phyloP scores from a whole-genome alignment of 345 rosid genomes.

The Aquilaria yunnanensis region DNA sequence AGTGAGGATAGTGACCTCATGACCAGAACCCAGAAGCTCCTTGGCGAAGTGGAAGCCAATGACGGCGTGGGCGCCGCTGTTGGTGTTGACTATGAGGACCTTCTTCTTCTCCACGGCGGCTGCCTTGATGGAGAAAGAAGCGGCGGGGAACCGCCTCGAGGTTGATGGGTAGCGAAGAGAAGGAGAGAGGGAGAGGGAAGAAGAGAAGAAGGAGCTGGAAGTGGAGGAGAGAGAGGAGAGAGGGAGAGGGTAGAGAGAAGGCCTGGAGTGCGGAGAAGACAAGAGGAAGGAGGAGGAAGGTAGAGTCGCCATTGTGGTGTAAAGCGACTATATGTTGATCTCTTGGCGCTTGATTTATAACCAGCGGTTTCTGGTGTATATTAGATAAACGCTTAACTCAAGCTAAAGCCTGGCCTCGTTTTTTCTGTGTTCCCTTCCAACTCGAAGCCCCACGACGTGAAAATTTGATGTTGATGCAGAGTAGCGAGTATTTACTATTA shows the following conservation, averaged over 20 bases:
- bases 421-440: no score
- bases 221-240: conserved; percentile 11
- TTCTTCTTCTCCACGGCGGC: conserved; percentile 53
- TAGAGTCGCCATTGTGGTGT: conserved; percentile 42
- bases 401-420: no score
- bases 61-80: conserved; percentile 89
- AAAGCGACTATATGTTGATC: background rate
- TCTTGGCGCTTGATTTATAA: conserved; percentile 15
- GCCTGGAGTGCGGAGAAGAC: conserved; percentile 21
- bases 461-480: no score
- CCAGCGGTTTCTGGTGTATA: conserved; percentile 16
- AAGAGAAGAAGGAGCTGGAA: conserved; percentile 22
- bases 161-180: conserved; percentile 14
- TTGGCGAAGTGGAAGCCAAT: conserved; percentile 87
- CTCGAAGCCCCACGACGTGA: no score
- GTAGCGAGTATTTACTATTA: no score
- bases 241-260: conserved; percentile 24
- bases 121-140: conserved; percentile 44
- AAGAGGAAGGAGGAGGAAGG: conserved; percentile 27
- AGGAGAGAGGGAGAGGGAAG: conserved; percentile 25
- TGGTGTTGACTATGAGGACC: conserved; percentile 78
- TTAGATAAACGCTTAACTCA: no score
- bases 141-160: conserved; percentile 19
- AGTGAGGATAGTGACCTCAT: conserved; percentile 46
- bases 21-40: conserved; percentile 79